Conservation (phyloP, 495 filamentous ascomycete genomes). For the Podospora fimiseda region DNA sequence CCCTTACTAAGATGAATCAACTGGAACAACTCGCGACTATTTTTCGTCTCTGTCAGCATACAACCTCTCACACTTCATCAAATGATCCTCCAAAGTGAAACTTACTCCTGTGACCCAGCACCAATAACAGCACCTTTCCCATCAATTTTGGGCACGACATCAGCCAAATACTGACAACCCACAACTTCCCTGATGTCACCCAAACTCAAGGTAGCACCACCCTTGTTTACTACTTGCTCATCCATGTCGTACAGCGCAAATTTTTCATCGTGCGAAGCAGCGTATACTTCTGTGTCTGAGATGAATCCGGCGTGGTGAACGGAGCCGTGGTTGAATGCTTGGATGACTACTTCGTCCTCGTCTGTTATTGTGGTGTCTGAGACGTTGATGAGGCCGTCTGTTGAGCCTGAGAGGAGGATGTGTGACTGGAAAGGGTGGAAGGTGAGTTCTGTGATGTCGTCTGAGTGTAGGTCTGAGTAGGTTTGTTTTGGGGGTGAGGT, state of each 20-base stretch:
- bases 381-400: conserved; percentile 85
- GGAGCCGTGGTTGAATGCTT: conserved; percentile 84
- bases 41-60: not conserved
- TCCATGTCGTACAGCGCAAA: conserved; percentile 68
- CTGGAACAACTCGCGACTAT: conserved; percentile 59
- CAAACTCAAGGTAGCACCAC: conserved; percentile 53
- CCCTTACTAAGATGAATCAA: conserved; percentile 56
- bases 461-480: conserved; percentile 83
- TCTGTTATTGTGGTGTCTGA: conserved; percentile 69
- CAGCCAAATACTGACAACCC: conserved; percentile 75
- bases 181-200: conserved; percentile 70
- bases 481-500: conserved; percentile 44
- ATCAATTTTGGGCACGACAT: conserved; percentile 52
- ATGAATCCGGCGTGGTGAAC: conserved; percentile 84
- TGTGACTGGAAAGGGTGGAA: conserved; percentile 60
- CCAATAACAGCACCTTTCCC: conserved; percentile 56
- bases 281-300: conserved; percentile 59
- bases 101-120: conserved; percentile 54
- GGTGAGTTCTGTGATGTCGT: conserved; percentile 82
- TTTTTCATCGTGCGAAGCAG: conserved; percentile 72
- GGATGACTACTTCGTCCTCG: conserved; percentile 79
- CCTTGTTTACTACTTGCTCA: conserved; percentile 48
- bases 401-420: conserved; percentile 76
- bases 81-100: conserved; percentile 9
- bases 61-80: not conserved